Conservation (phyloP, 345 rosid species). For the Populus davidiana region DNA sequence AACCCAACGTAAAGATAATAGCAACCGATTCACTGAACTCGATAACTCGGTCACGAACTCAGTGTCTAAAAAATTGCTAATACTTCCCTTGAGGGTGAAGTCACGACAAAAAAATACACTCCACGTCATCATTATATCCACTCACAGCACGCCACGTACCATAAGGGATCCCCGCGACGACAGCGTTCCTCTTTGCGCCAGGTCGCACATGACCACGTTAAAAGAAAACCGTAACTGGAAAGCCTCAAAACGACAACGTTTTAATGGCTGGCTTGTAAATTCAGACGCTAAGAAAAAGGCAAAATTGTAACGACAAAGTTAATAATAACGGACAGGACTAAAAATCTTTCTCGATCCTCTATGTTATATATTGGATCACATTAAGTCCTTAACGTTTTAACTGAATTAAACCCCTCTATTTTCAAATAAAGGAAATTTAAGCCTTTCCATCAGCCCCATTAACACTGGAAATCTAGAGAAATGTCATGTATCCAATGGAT, state of each 20-base stretch:
- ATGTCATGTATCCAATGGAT: too few species aligned
- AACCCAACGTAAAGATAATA: too few species aligned
- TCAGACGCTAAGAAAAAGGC: background rate
- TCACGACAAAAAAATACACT: too few species aligned
- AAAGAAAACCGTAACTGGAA: background rate
- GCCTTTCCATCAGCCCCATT: background rate
- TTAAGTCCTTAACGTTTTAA: background rate
- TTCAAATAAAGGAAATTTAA: background rate
- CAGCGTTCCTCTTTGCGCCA: background rate
- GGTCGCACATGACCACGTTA: background rate
- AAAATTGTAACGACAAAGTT: background rate
- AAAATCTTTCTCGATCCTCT: background rate
- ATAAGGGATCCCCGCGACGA: too few species aligned
- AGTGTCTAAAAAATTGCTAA: too few species aligned
- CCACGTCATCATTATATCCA: too few species aligned
- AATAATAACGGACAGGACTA: background rate
- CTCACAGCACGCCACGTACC: too few species aligned
- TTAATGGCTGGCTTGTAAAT: background rate
- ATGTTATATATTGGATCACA: background rate
- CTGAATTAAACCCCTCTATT: background rate
- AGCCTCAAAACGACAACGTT: background rate
- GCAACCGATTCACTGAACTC: too few species aligned
- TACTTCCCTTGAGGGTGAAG: too few species aligned
- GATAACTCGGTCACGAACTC: too few species aligned
- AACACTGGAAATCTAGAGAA: too few species aligned